Conservation (phyloP, 345 rosid genomes). For the Brassica carinata region DNA sequence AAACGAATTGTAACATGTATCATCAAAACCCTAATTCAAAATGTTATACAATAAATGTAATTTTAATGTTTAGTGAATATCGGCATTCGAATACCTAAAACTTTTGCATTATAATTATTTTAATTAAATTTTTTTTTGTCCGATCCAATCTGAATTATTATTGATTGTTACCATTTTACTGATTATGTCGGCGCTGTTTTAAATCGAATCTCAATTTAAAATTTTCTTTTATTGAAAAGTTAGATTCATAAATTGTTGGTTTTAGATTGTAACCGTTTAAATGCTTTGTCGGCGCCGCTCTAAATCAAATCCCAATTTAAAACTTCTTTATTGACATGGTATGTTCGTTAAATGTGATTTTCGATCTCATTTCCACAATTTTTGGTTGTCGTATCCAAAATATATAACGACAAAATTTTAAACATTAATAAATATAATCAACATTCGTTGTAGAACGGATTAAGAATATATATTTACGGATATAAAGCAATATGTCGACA, state of each 20-base stretch:
- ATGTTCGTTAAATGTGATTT: background rate
- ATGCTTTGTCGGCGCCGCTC: background rate
- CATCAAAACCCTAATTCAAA: background rate
- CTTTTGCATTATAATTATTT: background rate
- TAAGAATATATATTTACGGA: background rate
- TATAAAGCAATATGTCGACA: background rate
- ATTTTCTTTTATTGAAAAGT: background rate
- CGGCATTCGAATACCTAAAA: too few relatives aligned
- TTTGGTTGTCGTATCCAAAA: background rate
- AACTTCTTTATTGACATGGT: background rate
- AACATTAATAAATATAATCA: background rate
- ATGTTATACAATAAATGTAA: background rate
- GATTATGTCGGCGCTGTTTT: background rate
- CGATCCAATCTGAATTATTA: background rate
- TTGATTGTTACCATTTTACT: background rate
- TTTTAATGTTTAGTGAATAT: too few relatives aligned
- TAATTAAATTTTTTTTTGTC: too few relatives aligned
- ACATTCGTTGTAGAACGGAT: background rate
- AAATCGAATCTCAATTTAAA: background rate
- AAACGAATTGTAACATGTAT: background rate
- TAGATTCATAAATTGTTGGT: background rate
- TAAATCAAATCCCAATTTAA: background rate
- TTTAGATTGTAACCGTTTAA: background rate
- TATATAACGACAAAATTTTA: background rate
- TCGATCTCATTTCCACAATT: background rate